Base-by-base conservation (phyloP, 805 yeast genomes). In the Candida sithepensis region DNA sequence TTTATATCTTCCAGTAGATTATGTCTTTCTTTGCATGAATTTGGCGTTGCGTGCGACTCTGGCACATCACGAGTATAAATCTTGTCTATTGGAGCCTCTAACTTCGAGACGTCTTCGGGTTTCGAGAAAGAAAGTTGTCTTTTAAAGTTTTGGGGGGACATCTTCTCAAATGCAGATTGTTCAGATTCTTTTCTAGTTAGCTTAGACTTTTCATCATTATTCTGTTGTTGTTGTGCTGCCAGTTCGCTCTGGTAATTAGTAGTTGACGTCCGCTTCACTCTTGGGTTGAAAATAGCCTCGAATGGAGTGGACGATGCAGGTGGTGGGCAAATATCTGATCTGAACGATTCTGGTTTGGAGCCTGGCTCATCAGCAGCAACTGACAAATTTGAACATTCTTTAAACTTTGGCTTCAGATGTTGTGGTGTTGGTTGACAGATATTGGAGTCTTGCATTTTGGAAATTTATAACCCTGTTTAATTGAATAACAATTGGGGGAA, bases 111-210 rank as follows among this genome's bases (percentile, higher is more conserved):
- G 10, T 34, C 26, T 10, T 21, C 34, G 13, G 33, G 18, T 6
- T 42, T 4, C 2, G 24, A 14, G 22, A 52, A 18, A 3, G 58
- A 57, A 32, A 52, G 43, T 4, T 50, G 53, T 34, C 65, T 50
- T 39, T 49, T 53, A 37, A 53, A 58, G 3, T 26, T 32, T 43
- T 60, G 63, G 10, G 63, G 55, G 3, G 52, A 51, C 63, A 59
- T 59, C 39, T 47, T 49, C 19, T 55, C 53, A 41, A 47, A 58
- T 4, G 57, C 37, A 4, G 52, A 30, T 44, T 51, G 49, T 34
- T 59, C 60, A 0, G 62, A 53, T 23, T 55, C 41, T 23, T 57
- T 45, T 39, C 65, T 49, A 28, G 48, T 33, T 23, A 49, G 40
- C 22, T 50, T 46, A 21, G 38, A 23, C 12, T 20, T 38, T 10